Conservation (phyloP, 1,284 basidiomycete genomes). For the Apiotrichum montevideense region DNA sequence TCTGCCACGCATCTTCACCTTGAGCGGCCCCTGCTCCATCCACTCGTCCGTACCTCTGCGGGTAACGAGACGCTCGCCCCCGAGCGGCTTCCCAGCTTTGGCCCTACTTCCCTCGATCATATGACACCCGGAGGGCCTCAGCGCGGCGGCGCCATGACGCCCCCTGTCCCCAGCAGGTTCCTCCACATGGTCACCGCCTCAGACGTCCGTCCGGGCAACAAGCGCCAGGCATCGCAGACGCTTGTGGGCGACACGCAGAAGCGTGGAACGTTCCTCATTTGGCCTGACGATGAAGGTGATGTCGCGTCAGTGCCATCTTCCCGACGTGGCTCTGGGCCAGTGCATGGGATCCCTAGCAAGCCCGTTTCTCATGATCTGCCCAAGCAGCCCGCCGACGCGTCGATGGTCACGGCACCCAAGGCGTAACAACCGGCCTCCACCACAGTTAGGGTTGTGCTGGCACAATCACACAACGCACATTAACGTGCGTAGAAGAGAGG, state of each 20-base stretch:
- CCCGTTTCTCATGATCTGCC: no score
- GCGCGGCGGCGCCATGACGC: not conserved
- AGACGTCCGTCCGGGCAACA: slow-evolving; percentile 39
- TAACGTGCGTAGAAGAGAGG: no score
- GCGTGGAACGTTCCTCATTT: slow-evolving; percentile 7
- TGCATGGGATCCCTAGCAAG: no score
- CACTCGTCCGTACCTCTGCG: slow-evolving; percentile 26
- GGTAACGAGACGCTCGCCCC: slow-evolving; percentile 44
- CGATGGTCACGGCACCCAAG: no score
- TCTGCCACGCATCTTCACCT: not conserved
- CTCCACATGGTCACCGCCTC: not conserved
- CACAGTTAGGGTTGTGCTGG: no score
- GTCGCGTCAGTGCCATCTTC: not conserved
- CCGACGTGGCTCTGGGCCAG: not conserved
- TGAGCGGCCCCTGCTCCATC: slow-evolving; percentile 5
- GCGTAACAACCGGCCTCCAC: no score
- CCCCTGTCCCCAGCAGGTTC: slow-evolving; percentile 8
- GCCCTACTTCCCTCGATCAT: slow-evolving; percentile 6
- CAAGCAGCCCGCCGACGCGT: no score
- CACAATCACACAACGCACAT: no score
- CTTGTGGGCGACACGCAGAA: slow-evolving; percentile 32
- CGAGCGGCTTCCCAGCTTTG: slow-evolving; percentile 40
- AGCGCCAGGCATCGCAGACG: slow-evolving; percentile 43
- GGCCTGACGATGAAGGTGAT: slow-evolving; percentile 7
- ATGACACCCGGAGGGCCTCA: slow-evolving; percentile 5